These are phyloP conservation scores for Mortierella sp. DNA, from an alignment of 371 early-diverging fungal genomes.

Conservation along the genomic window DNA sequence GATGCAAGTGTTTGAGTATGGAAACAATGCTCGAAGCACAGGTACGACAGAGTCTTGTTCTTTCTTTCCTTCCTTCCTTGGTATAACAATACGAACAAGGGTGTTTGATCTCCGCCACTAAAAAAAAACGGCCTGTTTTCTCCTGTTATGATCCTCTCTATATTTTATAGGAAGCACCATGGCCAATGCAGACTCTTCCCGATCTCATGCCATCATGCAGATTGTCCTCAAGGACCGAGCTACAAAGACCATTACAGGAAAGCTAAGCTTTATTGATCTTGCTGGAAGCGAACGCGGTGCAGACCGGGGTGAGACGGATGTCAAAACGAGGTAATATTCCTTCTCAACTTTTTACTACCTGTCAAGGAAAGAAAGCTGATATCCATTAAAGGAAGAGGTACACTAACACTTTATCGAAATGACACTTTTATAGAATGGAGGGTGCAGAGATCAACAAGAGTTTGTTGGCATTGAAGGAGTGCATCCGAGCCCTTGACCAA, in stretches of 20 bases:
- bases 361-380: too few relatives aligned
- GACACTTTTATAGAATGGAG: conserved; percentile 80
- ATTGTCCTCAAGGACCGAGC: conserved; percentile 82
- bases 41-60: conserved; percentile 56
- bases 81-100: too few relatives aligned
- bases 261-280: conserved; percentile 97
- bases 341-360: background rate
- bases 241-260: conserved; percentile 68
- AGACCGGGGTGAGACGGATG: conserved; percentile 93
- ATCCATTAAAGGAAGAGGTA: too few relatives aligned
- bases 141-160: too few relatives aligned
- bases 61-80: background rate
- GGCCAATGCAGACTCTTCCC: conserved; percentile 95
- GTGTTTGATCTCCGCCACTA: too few relatives aligned
- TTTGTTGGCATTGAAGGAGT: conserved; percentile 96
- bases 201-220: conserved; percentile 98
- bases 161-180: conserved; percentile 74
- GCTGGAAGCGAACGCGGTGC: conserved; percentile 99
- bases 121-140: too few relatives aligned
- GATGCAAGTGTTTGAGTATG: conserved; percentile 92
- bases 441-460: conserved; percentile 99
- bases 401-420: background rate
- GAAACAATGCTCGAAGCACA: conserved; percentile 87
- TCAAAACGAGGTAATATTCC: conserved; percentile 68
- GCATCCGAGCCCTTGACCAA: conserved; percentile 96